These are phyloP conservation scores for Chlorencoelia australis DNA, from an alignment of 2,329 filamentous ascomycete species.

Conservation along the genomic window DNA sequence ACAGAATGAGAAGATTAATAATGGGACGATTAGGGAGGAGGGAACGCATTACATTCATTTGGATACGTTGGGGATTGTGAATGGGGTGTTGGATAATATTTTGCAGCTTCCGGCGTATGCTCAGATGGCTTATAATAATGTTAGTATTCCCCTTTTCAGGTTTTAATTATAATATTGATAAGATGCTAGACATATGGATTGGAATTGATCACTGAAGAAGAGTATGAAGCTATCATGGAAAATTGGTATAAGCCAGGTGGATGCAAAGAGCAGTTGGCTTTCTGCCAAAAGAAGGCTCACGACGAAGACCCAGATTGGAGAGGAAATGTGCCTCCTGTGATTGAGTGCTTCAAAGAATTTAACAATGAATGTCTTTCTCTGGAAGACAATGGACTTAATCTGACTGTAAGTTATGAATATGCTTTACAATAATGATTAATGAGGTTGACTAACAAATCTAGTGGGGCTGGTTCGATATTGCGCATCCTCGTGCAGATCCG, in stretches of 20 bases:
- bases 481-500: not conserved
- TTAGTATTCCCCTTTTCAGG: not conserved
- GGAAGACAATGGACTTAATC: too few relatives aligned
- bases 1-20: not conserved
- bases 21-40: not conserved
- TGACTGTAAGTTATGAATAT: not conserved
- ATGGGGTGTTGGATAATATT: conserved; percentile 54
- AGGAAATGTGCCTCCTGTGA: too few relatives aligned
- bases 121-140: conserved; percentile 11
- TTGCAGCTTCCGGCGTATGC: conserved; percentile 34
- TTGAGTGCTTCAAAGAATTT: too few relatives aligned
- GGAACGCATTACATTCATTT: conserved; percentile 40
- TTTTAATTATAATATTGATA: too few relatives aligned
- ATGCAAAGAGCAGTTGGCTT: not conserved
- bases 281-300: too few relatives aligned
- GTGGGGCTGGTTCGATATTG: conserved; percentile 1
- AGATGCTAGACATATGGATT: conserved; percentile 3
- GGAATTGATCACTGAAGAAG: not conserved
- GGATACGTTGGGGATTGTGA: conserved; percentile 55
- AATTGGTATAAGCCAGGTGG: not conserved
- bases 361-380: too few relatives aligned
- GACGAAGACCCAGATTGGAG: too few relatives aligned
- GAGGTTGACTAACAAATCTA: conserved; percentile 1
- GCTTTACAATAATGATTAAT: not conserved
- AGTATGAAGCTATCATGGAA: not conserved